phyloP scores from a whole-genome alignment of 1,284 basidiomycete species.

The Trametes versicolor region DNA sequence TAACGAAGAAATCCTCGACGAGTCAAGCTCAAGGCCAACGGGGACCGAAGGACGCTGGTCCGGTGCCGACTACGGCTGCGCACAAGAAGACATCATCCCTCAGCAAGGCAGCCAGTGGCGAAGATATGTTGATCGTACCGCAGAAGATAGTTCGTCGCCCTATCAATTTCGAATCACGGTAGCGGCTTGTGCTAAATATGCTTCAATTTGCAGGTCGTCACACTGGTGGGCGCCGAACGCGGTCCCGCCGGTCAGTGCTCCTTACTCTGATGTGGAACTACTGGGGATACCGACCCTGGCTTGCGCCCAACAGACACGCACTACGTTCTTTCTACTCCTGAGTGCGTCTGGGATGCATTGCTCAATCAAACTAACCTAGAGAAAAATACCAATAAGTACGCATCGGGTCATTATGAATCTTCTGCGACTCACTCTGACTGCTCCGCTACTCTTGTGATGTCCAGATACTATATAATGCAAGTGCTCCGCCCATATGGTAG shows the following conservation, averaged over 20 bases:
- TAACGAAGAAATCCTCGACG: slow-evolving; percentile 7
- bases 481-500: slow-evolving; percentile 68
- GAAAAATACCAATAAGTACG: slow-evolving; percentile 73
- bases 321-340: slow-evolving; percentile 59
- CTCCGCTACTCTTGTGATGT: slow-evolving; percentile 19
- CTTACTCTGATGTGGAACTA: no score
- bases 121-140: slow-evolving; percentile 37
- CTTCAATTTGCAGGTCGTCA: slow-evolving; percentile 55
- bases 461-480: slow-evolving; percentile 71
- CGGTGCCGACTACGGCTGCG: slow-evolving; percentile 32
- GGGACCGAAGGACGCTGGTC: slow-evolving; percentile 22
- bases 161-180: no score
- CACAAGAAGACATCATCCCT: slow-evolving; percentile 13
- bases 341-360: slow-evolving; percentile 72
- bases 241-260: slow-evolving; percentile 56
- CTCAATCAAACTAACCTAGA: slow-evolving; percentile 74
- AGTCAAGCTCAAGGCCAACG: slow-evolving; percentile 37
- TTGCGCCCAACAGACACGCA: slow-evolving; percentile 54
- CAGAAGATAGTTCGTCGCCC: slow-evolving; percentile 47
- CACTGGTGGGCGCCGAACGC: slow-evolving; percentile 65
- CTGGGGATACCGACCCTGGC: neutral
- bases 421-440: no score
- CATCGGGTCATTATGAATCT: no score
- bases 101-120: slow-evolving; percentile 18
- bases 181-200: slow-evolving; percentile 18